Percentiles rank a stretch among this genome's conserved stretches.
Evolutionary conservation across 2,329 filamentous ascomycete species (phyloP).

Genomic region (Alternaria sp.): DNA sequence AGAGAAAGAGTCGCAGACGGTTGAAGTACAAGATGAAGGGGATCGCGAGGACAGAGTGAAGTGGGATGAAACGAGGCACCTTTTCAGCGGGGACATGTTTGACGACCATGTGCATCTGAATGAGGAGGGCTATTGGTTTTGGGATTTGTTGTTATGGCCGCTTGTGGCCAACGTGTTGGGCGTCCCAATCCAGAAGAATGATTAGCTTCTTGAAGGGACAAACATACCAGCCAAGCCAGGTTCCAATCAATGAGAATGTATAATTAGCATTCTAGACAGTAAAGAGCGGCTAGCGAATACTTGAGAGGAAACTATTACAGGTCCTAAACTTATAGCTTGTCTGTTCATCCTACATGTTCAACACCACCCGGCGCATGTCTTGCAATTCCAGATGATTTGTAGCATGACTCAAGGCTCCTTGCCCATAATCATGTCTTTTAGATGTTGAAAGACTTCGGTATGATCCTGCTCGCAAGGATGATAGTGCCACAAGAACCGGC

Average conservation of each 20-base stretch:
- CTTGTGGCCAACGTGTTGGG: not conserved
- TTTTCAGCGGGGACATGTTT: slow-evolving; percentile 12
- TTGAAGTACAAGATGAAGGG: not conserved
- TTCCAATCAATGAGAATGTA: not conserved
- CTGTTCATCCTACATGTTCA: not conserved
- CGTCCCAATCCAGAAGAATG: not conserved
- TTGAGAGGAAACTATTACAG: not conserved
- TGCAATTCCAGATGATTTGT: not conserved
- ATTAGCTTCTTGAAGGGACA: not conserved
- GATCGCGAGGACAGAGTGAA: slow-evolving; percentile 1
- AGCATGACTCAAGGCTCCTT: not conserved
- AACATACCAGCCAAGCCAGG: not conserved
- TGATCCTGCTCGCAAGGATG: not conserved
- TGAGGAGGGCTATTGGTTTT: slow-evolving; percentile 15
- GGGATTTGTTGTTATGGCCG: slow-evolving; percentile 13
- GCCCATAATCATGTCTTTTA: not conserved
- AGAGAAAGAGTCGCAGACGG: not conserved
- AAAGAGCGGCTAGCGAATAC: not conserved
- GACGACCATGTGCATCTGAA: slow-evolving; percentile 25
- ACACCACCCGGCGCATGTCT: not conserved
- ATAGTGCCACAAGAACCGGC: not conserved
- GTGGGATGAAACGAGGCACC: slow-evolving; percentile 12
- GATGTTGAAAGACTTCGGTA: not conserved
- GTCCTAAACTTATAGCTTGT: not conserved
- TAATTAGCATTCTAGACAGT: not conserved